Base-by-base conservation (phyloP, 208 protist species). In the Trypanosoma congolense region DNA sequence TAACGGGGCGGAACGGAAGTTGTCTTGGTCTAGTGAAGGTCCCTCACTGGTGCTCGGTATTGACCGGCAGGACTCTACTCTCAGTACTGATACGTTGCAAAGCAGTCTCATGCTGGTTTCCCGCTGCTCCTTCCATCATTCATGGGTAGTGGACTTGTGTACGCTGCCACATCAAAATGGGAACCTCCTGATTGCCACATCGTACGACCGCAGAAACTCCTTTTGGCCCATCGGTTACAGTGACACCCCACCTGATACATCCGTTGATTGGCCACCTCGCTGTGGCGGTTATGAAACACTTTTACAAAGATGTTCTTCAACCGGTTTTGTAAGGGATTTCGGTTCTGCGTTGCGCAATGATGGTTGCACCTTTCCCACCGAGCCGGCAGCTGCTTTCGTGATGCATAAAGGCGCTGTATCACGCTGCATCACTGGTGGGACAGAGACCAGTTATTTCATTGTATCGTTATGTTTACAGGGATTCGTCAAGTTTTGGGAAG, bases 401-500 rank as follows among this genome's bases (percentile, higher is more conserved):
- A 73, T 93, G 35, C 74, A 89, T 66, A 50, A 41, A 3, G 86
- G 88, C 26, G 52, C 75, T 9, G 72, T 77, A 9, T 22, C 80
- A 18, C 48, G 70, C 42, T 75, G 70, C 12, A 68, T 30, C 5
- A 65, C 73, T 29, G 73, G 56, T 12, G 86, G 86, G 6, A 78
- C 74, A 16, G 86, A 82, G 16, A 74, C 58, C 16, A 90, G 82
- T 64, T 84, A 77, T 60, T 87, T 93, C 58, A 36, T 93, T 16
- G 56, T 63, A 18, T 79, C 82, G 9, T 53, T 83, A 19, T 93
- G 82, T 65, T 77, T 83, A 26, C 73, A 82, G 6, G 86, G 86
- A 1, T 73, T 70, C 46, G 64, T 93, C 26, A 85, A 81, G 56
- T 73, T 89, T 47, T 93, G 86, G 86, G 79, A 81, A 9, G 51